Base-by-base conservation (phyloP, 805 yeast species). In the Ogataea wickerhamii region DNA sequence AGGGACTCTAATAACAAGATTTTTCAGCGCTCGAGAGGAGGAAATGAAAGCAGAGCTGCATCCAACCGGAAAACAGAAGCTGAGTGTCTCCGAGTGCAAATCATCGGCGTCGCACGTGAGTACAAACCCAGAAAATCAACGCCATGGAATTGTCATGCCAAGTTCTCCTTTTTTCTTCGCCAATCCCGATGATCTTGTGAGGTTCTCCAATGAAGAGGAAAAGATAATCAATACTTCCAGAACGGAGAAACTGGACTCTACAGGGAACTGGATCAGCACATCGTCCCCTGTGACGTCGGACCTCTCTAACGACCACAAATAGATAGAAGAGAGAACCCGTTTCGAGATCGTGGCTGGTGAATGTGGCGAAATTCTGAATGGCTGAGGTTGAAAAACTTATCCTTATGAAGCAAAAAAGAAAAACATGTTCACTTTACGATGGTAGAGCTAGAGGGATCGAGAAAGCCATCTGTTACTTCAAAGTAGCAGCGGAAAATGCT, bases 151-250 rank as follows among this genome's bases (percentile, higher is more conserved):
- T 21, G 51, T 44, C 16, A 55, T 60, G 60, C 65, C 65, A 19
- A 57, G 63, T 32, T 60, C 65, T 4, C 65, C 65, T 6, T 58
- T 57, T 34, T 58, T 56, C 35, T 32, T 44, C 14, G 34, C 45
- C 26, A 36, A 40, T 25, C 34, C 25, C n/a, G 55, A 51, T 20
- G 46, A 41, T 2, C n/a, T 22, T 12, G 14, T 30, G 21, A 42
- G 39, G 20, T 14, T 27, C 10, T 38, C 37, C 10, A 48, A 38
- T n/a, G 42, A 40, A 20, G 48, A 37, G 17, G 55, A 46, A 5
- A 41, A 44, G 18, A 41, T 40, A 10, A 32, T 45, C 17, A 51
- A 55, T 32, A 45, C 56, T 3, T 47, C 59, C 4, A 41, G 48
- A 11, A 47, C 53, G 6, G 55, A 47, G n/a, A 44, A 44, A 32